Percentiles rank a stretch among this genome's conserved stretches.
Conservation (phyloP, 106 monocot species). For the Alisma plantagoaquatica region DNA sequence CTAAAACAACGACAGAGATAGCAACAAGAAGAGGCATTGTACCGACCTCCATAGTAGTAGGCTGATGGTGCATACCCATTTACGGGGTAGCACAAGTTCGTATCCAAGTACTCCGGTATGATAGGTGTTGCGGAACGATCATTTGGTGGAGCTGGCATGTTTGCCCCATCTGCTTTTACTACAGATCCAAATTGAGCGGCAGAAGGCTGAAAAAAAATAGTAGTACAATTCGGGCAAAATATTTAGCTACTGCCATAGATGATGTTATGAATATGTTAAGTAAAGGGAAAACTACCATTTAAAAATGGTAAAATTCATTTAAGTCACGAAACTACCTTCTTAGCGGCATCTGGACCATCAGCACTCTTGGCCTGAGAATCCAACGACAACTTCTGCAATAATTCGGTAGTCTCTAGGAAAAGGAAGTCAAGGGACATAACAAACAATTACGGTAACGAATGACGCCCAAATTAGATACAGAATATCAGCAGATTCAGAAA, state of each 20-base stretch:
- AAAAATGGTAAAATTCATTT: no score
- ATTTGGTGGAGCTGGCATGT: slow-evolving; percentile 11
- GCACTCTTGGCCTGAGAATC: slow-evolving; percentile 42
- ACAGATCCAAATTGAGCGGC: slow-evolving; percentile 13
- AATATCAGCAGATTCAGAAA: background rate
- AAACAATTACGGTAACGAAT: no score
- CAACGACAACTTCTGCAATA: slow-evolving; percentile 53
- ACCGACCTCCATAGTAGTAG: slow-evolving; percentile 53
- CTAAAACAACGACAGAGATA: no score
- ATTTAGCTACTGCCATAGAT: background rate
- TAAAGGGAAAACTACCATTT: background rate
- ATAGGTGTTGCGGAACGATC: slow-evolving; percentile 52
- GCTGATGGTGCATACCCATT: slow-evolving; percentile 37
- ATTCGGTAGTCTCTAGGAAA: slow-evolving; percentile 46
- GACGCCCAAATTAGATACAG: slow-evolving; percentile 4
- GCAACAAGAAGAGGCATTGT: background rate
- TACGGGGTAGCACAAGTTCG: slow-evolving; percentile 34
- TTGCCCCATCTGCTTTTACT: slow-evolving; percentile 18
- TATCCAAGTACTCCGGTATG: slow-evolving; percentile 42
- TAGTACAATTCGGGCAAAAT: background rate
- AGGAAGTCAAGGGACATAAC: background rate
- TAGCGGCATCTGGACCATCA: slow-evolving; percentile 36
- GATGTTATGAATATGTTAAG: background rate
- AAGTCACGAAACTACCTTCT: no score
- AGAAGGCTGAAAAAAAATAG: slow-evolving; percentile 16